phyloP scores from a whole-genome alignment of 495 filamentous ascomycete genomes.

The Annulohypoxylon nitens region DNA sequence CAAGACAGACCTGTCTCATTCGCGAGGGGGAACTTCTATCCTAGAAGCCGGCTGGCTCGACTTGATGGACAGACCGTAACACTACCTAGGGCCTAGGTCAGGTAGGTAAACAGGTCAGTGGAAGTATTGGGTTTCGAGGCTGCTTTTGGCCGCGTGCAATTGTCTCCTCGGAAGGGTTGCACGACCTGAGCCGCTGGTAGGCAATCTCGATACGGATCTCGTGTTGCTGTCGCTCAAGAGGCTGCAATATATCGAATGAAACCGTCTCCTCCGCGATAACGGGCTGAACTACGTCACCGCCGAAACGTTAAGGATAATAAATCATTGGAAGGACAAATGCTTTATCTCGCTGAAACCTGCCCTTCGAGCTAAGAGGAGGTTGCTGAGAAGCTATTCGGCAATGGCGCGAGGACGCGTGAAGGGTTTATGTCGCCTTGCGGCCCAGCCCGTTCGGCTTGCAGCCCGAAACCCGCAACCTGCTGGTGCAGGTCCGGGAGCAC shows the following conservation, averaged over 20 bases:
- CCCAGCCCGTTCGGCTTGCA: background rate
- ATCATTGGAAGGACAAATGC: background rate
- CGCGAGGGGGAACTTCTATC: background rate
- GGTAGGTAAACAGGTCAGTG: background rate
- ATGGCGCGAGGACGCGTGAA: slow-evolving; percentile 3
- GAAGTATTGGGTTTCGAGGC: background rate
- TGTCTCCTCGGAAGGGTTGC: background rate
- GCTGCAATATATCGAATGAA: slow-evolving; percentile 18
- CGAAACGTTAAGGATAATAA: background rate
- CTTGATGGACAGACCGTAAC: background rate
- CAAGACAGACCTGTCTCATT: background rate
- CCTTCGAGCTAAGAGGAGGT: background rate
- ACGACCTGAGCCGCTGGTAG: background rate
- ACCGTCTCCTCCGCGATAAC: slow-evolving; percentile 1
- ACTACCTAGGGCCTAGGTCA: slow-evolving; percentile 6
- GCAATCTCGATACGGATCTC: slow-evolving; percentile 12
- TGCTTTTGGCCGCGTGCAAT: slow-evolving; percentile 5
- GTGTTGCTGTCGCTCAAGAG: slow-evolving; percentile 6
- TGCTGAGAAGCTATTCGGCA: slow-evolving; percentile 1
- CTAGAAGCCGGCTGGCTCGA: slow-evolving; percentile 9
- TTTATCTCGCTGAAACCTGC: slow-evolving; percentile 3
- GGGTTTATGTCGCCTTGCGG: background rate
- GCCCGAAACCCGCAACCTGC: slow-evolving; percentile 15
- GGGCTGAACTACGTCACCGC: slow-evolving; percentile 13
- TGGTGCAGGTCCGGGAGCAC: background rate